Evolutionary conservation across 768 basidiomycete genomes (phyloP), one percentile per base, ranked within the genome.

Genomic region (Rhodotorula babjevae): DNA sequence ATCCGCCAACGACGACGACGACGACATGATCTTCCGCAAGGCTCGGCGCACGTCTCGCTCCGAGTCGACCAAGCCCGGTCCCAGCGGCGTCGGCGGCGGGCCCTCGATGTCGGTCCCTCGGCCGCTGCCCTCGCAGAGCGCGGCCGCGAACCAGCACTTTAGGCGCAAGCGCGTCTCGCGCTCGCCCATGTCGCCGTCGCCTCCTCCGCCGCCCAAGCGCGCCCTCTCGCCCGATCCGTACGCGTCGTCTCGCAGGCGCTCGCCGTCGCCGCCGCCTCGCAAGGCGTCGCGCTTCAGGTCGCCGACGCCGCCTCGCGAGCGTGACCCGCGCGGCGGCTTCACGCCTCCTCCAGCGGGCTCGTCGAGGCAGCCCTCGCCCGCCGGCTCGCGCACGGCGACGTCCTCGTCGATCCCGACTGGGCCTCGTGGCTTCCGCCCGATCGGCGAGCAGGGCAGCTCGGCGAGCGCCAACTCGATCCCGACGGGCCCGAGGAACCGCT

Each of bases 21-120:
- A 72, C 50, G 71, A 67, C 42, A 25, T 67, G 36, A 29, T 63
- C 60, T 65, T 61, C 23, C 65, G 70, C 61, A 63, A 63, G 21
- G 57, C 61, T 33, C 25, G 60, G 5, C 18, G 65, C 19, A 11
- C 21, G 9, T 63, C 69, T 12, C 61, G 57, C 19, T 62, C 61
- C 25, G n/a, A 10, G 2, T 66, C 70, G 21, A 27, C 8, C 50
- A 14, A 25, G 1, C 25, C 50, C 18, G 14, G 14, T 46, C 44
- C 44, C 12, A 3, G 44, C 44, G 14, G 44, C 44, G 44, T 15
- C 44, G 44, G 2, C 36, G 36, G 36, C 21, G 47, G 47, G 2
- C 47, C 55, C 44, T 31, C 47, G 7, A 56, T 57, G 27, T 29
- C 57, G 23, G 36, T 23, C 0, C 33, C 33, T 1, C 69, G 59